Evolutionary conservation across 2,329 filamentous ascomycete species (phyloP).

Genomic region (Pseudogymnoascus sp.): DNA sequence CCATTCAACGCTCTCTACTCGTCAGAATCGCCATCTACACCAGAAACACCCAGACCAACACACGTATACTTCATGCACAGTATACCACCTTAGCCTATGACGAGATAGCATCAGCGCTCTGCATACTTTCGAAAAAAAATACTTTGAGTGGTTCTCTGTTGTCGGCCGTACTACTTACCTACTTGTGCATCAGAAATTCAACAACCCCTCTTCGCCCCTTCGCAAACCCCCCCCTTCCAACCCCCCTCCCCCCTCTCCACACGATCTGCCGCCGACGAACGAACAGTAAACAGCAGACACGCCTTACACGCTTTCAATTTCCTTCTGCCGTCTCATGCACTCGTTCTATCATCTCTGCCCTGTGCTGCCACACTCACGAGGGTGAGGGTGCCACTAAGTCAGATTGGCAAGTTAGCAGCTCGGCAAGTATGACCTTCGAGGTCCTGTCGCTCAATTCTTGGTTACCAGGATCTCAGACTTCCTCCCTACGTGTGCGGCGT

Average conservation of each 20-base stretch:
- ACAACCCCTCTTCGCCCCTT: background rate
- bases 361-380: constrained; percentile 3
- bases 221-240: background rate
- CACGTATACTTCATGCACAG: constrained; percentile 6
- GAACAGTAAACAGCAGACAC: background rate
- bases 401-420: constrained; percentile 1
- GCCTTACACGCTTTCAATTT: background rate
- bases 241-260: background rate
- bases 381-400: constrained; percentile 2
- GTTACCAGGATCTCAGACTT: constrained; percentile 1
- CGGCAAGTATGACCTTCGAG: background rate
- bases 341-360: background rate
- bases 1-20: background rate
- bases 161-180: background rate
- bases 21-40: background rate
- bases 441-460: constrained; percentile 6
- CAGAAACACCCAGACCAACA: background rate
- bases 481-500: background rate
- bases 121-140: background rate
- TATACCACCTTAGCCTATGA: constrained; percentile 1
- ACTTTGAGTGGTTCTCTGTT: background rate
- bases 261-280: background rate
- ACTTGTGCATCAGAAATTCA: constrained; percentile 3
- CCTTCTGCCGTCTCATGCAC: background rate
- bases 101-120: background rate